A percentile compares a stretch with the other conserved stretches of the same genome.
Conservation (phyloP, 208 protist genomes). For the Wallacemonas rigidus region DNA sequence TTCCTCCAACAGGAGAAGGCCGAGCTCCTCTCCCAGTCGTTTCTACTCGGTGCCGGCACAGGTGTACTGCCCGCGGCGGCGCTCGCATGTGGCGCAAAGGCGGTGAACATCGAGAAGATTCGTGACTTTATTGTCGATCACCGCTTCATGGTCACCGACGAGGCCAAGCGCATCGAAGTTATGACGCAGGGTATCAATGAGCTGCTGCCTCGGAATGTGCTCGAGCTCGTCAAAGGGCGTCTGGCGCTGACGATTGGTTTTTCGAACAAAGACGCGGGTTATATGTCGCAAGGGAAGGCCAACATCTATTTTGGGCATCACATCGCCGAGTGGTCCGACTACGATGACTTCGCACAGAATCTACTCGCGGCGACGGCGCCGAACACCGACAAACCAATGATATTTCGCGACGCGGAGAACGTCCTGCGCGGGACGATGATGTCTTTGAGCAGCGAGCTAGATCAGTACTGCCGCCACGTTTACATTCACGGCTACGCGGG, state of each 20-base stretch:
- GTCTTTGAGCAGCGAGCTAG: constrained; percentile 87
- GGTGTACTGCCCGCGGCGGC: constrained; percentile 82
- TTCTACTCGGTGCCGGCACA: constrained; percentile 78
- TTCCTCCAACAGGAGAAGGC: constrained; percentile 89
- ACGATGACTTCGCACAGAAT: constrained; percentile 81
- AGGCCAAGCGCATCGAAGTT: constrained; percentile 63
- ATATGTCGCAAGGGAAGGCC: constrained; percentile 81
- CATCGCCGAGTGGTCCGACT: constrained; percentile 77
- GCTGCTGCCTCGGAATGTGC: constrained; percentile 71
- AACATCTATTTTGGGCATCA: constrained; percentile 90
- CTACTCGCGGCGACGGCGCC: constrained; percentile 84
- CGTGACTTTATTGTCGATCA: constrained; percentile 83
- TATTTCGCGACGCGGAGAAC: constrained; percentile 85
- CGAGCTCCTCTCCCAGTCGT: constrained; percentile 70
- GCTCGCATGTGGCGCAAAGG: constrained; percentile 69
- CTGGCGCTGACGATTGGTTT: constrained; percentile 88
- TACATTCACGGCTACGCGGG: constrained; percentile 90
- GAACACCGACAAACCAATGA: constrained; percentile 81
- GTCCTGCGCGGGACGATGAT: constrained; percentile 90
- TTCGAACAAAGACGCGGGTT: constrained; percentile 82
- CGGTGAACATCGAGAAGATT: constrained; percentile 76
- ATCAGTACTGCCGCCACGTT: constrained; percentile 88
- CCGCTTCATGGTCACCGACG: constrained; percentile 79
- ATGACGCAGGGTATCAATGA: constrained; percentile 74
- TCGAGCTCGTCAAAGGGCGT: constrained; percentile 75